Evolutionary conservation across 176 grass and related monocot genomes (phyloP).

Genomic region (Hsuehochloa calcarea): DNA sequence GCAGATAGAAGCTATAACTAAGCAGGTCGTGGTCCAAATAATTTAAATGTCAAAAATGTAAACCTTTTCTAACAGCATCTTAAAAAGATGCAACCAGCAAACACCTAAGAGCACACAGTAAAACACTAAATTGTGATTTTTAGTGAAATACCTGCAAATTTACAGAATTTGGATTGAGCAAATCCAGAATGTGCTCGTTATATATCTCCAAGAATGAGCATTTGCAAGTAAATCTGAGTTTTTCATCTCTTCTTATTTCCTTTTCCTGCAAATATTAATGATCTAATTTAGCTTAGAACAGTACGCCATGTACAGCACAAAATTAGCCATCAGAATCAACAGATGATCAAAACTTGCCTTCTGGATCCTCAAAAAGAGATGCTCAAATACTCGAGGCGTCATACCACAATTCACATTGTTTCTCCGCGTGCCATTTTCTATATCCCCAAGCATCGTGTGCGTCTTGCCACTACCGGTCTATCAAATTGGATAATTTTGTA

Average conservation of each 20-base stretch:
- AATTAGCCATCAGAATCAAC: not conserved
- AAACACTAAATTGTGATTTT: not conserved
- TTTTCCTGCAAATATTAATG: constrained; percentile 67
- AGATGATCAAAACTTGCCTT: constrained; percentile 52
- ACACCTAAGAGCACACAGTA: not conserved
- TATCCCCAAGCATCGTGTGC: constrained; percentile 97
- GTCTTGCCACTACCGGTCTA: constrained; percentile 99
- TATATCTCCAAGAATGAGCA: constrained; percentile 99
- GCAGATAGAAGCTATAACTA: constrained; percentile 19
- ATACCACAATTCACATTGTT: constrained; percentile 91
- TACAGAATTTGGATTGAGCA: constrained; percentile 70
- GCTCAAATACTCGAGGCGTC: constrained; percentile 96
- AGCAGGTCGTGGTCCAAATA: constrained; percentile 7
- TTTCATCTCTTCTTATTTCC: constrained; percentile 79
- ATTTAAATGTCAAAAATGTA: not conserved
- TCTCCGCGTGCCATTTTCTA: constrained; percentile 89
- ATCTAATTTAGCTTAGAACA: constrained; percentile 14
- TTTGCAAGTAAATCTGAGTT: constrained; percentile 88
- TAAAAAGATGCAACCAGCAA: constrained; percentile 13
- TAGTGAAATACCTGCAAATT: constrained; percentile 76
- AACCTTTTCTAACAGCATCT: not conserved
- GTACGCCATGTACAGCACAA: not conserved
- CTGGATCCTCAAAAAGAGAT: constrained; percentile 89
- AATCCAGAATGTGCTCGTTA: constrained; percentile 92
- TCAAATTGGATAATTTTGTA: constrained; percentile 21